Conservation (phyloP, 2,329 filamentous ascomycete genomes). For the Arthrobotrys iridis region DNA sequence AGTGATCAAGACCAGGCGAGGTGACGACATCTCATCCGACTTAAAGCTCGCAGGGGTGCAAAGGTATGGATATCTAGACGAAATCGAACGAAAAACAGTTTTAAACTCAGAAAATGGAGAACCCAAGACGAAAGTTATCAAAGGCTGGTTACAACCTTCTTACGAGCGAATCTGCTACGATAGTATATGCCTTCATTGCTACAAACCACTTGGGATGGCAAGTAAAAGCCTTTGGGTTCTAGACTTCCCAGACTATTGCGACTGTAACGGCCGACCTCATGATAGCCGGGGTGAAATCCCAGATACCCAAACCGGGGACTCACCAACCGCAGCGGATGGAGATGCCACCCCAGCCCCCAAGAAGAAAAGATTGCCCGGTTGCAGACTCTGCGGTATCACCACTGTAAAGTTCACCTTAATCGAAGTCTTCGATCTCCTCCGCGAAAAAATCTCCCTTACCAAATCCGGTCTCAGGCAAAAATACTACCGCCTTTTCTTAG, state of each 20-base stretch:
- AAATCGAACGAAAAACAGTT: background rate
- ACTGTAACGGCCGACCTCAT: background rate
- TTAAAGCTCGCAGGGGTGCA: slow-evolving; percentile 13
- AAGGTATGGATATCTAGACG: slow-evolving; percentile 18
- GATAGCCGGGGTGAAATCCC: background rate
- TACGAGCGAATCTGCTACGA: slow-evolving; percentile 34
- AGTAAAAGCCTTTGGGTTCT: slow-evolving; percentile 22
- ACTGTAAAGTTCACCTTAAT: slow-evolving; percentile 37
- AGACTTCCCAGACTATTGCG: slow-evolving; percentile 17
- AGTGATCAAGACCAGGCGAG: slow-evolving; percentile 8
- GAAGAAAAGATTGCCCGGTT: slow-evolving; percentile 14
- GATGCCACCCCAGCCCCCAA: background rate
- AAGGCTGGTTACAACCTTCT: slow-evolving; percentile 26
- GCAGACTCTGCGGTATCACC: slow-evolving; percentile 19
- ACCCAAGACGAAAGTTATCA: background rate
- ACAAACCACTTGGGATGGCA: background rate
- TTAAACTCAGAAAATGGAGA: background rate
- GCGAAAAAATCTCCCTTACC: slow-evolving; percentile 4
- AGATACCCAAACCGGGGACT: background rate
- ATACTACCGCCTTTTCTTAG: slow-evolving; percentile 35
- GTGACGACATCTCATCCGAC: slow-evolving; percentile 11
- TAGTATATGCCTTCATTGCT: slow-evolving; percentile 37
- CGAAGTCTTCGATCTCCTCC: slow-evolving; percentile 37
- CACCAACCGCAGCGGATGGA: background rate
- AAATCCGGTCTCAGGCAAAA: slow-evolving; percentile 5